Evolutionary conservation across 202 grass and related monocot genomes (phyloP), one percentile per base, ranked within the genome.

Genomic region (Schoenoplectus tabernaemontani): DNA sequence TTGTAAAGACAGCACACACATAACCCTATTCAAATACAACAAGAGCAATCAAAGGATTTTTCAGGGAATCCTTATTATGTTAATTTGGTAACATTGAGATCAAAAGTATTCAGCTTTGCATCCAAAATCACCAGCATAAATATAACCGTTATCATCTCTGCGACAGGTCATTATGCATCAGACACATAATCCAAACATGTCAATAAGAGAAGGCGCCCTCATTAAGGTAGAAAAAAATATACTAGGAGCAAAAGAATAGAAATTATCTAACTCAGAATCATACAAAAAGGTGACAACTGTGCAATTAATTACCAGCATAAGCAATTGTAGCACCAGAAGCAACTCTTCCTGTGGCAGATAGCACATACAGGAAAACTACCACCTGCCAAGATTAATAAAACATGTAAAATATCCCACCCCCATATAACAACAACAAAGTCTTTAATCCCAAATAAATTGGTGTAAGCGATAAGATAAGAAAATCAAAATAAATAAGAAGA

Each of bases 311-410:
- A 99, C 96, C 96, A 82, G 88, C 83, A 75, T 96, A 96, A 38
- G 90, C 92, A 88, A 96, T 83, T 4, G 96, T 93, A 78, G 88
- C 96, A 15, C 92, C 90, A 56, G 96, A 91, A 64, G 91, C 92
- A 3, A 86, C 81, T 59, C 96, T 87, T 82, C 96, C 92, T 83
- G 96, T 73, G 82, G 88, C 84, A 67, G 96, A 88, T 66, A 96
- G 77, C 7, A 96, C 80, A 74, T 99, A 99, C 67, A 96, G 62
- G 15, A 91, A 84, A 64, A 85, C 61, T 69, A 89, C 83, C 19
- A 99, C 92, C 96, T 99, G 85, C n/a, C 67, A 76, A 77, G 65
- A 86, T 69, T 19, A 76, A 51, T 62, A 57, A 33, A 36, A 57
- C 36, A 64, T 7, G 26, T 39, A 54, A 76, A 59, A 57, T 51